Percentiles rank a stretch among this genome's conserved stretches.
These are phyloP conservation scores for Mortierella sp. DNA, from an alignment of 371 early-diverging fungal genomes.

Conservation along the genomic window DNA sequence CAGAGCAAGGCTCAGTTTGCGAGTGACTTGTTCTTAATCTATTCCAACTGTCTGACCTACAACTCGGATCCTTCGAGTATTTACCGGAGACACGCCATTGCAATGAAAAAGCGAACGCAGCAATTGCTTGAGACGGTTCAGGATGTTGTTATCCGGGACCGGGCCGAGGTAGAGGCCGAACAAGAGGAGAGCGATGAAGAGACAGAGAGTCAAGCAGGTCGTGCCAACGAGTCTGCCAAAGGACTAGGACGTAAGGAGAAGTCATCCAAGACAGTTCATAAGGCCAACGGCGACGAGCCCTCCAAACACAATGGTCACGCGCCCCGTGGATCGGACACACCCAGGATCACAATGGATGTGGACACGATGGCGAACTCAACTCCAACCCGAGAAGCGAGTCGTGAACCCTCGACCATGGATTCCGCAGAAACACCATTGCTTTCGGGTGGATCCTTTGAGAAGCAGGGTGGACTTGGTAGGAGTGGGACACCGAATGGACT, in stretches of 20 bases:
- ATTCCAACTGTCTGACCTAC: constrained; percentile 85
- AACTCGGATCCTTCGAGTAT: constrained; percentile 78
- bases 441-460: constrained; percentile 28
- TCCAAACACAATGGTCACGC: constrained; percentile 25
- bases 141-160: constrained; percentile 77
- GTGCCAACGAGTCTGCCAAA: constrained; percentile 38
- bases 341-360: constrained; percentile 40
- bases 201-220: constrained; percentile 20
- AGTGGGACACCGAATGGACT: constrained; percentile 31
- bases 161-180: constrained; percentile 62
- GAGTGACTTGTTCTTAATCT: constrained; percentile 84
- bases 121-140: constrained; percentile 84
- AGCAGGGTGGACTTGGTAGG: constrained; percentile 23
- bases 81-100: constrained; percentile 86
- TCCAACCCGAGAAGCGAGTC: constrained; percentile 46
- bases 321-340: constrained; percentile 36
- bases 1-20: constrained; percentile 82
- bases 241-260: constrained; percentile 45
- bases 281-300: constrained; percentile 25
- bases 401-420: constrained; percentile 51
- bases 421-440: constrained; percentile 31
- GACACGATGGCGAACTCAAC: constrained; percentile 29
- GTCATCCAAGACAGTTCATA: constrained; percentile 31
- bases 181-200: constrained; percentile 50
- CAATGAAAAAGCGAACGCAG: constrained; percentile 82